Evolutionary conservation across 306 rosid species (phyloP).

Genomic region (Vachellia pachyceras): DNA sequence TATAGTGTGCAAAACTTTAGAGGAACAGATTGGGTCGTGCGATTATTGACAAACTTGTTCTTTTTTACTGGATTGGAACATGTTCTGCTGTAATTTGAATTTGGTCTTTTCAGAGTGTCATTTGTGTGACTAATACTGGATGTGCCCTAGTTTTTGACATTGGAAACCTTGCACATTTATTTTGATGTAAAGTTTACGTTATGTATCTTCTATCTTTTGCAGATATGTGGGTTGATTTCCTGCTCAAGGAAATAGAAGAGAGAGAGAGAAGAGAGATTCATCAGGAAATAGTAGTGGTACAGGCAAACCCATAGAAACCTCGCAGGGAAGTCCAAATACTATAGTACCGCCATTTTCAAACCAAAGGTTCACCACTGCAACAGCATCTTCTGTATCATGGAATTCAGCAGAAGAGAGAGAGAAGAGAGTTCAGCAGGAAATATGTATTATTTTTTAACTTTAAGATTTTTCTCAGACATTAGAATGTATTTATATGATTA

Average conservation of each 20-base stretch:
- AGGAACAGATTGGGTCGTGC: neutral
- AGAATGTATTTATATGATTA: too few relatives aligned
- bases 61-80: neutral
- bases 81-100: neutral
- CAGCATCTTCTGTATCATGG: slow-evolving; percentile 41
- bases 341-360: slow-evolving; percentile 35
- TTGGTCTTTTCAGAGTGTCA: too few relatives aligned
- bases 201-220: slow-evolving; percentile 66
- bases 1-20: neutral
- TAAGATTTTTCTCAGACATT: too few relatives aligned
- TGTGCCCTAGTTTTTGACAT: neutral
- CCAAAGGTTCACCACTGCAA: slow-evolving; percentile 47
- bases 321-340: slow-evolving; percentile 40
- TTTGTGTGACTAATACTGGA: neutral
- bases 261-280: slow-evolving; percentile 76
- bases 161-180: slow-evolving; percentile 1
- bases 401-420: too few relatives aligned
- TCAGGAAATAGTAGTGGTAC: slow-evolving; percentile 45
- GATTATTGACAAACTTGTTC: neutral
- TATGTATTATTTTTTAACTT: too few relatives aligned
- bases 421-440: too few relatives aligned
- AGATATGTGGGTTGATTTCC: slow-evolving; percentile 99
- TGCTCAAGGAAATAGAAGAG: slow-evolving; percentile 89
- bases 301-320: slow-evolving; percentile 50
- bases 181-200: slow-evolving; percentile 8